Percentiles rank a stretch among this genome's conserved stretches.
These are phyloP conservation scores for Amanita molliuscula DNA, from an alignment of 768 basidiomycete species.

Conservation along the genomic window DNA sequence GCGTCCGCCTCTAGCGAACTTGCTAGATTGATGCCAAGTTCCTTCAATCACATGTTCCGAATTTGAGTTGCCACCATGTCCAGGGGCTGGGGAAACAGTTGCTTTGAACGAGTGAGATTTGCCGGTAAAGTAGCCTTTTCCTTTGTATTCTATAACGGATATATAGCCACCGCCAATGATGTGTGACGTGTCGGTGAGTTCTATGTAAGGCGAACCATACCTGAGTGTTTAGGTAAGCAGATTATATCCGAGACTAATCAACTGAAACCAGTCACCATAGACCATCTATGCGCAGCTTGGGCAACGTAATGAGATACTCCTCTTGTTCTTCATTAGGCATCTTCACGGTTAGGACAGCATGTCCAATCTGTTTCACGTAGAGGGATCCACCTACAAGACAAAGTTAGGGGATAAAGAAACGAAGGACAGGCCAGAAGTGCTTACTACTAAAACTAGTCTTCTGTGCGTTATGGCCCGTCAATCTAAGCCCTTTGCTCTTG, in stretches of 20 bases:
- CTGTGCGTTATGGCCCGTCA: constrained; percentile 87
- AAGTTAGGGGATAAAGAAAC: neutral
- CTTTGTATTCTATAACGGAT: constrained; percentile 82
- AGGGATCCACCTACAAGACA: constrained; percentile 45
- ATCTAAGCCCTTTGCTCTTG: constrained; percentile 57
- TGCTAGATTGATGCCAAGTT: constrained; percentile 66
- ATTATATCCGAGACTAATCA: neutral
- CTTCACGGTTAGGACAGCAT: constrained; percentile 71
- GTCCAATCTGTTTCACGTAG: constrained; percentile 92
- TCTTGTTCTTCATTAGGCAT: constrained; percentile 36
- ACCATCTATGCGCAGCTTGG: constrained; percentile 87
- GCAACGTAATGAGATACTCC: constrained; percentile 85
- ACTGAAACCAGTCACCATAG: constrained; percentile 43
- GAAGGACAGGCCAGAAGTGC: constrained; percentile 7
- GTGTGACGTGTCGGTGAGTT: constrained; percentile 73
- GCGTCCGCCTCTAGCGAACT: constrained; percentile 27
- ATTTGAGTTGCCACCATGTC: constrained; percentile 20
- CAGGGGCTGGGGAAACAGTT: constrained; percentile 42
- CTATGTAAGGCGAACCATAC: constrained; percentile 85
- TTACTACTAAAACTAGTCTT: constrained; percentile 86
- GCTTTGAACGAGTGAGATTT: constrained; percentile 94
- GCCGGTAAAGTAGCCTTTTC: constrained; percentile 91
- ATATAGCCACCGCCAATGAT: constrained; percentile 43
- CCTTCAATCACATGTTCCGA: constrained; percentile 59
- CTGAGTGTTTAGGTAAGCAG: constrained; percentile 4